Conservation (phyloP, 1,284 basidiomycete genomes). For the Cryptococcus sp. region DNA sequence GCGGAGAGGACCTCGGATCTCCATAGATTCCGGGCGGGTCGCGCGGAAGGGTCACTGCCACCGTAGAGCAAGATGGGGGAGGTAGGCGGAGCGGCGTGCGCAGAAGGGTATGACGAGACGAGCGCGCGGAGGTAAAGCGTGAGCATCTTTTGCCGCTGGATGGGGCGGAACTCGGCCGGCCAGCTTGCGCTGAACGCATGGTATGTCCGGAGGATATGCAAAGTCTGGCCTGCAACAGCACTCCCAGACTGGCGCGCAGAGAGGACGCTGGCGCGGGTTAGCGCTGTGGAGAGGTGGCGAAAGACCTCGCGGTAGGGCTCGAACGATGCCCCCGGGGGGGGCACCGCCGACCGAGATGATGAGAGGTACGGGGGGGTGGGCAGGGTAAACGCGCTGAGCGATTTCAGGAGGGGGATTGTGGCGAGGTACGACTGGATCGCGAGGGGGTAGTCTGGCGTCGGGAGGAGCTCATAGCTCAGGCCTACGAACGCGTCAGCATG, state of each 20-base stretch:
- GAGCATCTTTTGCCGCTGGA: conserved; percentile 66
- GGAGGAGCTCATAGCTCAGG: conserved; percentile 30
- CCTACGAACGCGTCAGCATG: conserved; percentile 14
- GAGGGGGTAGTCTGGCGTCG: conserved; percentile 15
- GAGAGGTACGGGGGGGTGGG: conserved; percentile 30
- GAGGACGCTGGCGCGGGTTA: conserved; percentile 49
- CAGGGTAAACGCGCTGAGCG: conserved; percentile 18
- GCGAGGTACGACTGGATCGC: conserved; percentile 37
- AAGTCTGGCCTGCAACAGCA: conserved; percentile 31
- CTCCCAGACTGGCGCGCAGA: conserved; percentile 44
- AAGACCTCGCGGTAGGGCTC: conserved; percentile 43
- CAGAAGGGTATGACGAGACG: conserved; percentile 52
- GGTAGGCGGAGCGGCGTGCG: conserved; percentile 12
- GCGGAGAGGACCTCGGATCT: conserved; percentile 61
- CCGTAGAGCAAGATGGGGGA: conserved; percentile 25
- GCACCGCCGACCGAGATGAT: background rate
- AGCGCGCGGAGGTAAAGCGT: conserved; percentile 70
- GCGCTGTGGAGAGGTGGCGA: conserved; percentile 41
- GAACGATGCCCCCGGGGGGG: conserved; percentile 21
- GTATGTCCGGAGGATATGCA: conserved; percentile 61
- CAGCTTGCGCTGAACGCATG: conserved; percentile 65
- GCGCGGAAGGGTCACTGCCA: conserved; percentile 15
- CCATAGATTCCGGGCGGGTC: conserved; percentile 58
- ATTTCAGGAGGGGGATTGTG: conserved; percentile 22
- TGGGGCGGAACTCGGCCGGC: conserved; percentile 69